These are phyloP conservation scores for Crithidia fasciculata DNA, from an alignment of 208 protist species.

Conservation along the genomic window DNA sequence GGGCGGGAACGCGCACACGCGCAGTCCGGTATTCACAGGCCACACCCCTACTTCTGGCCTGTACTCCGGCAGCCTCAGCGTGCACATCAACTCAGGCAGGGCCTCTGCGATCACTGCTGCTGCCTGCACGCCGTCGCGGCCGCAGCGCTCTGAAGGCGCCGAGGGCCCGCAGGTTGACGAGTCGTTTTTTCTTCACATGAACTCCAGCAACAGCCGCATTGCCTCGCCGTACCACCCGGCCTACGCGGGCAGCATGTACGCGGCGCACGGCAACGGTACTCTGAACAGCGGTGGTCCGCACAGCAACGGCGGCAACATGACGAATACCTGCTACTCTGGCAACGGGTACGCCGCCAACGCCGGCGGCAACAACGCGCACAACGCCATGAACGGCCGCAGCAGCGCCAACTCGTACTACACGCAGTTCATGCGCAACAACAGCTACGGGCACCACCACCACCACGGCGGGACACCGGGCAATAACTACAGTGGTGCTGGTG, in stretches of 20 bases:
- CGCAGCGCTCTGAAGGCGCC: slow-evolving; percentile 27
- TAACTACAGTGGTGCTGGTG: background rate
- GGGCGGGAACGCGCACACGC: slow-evolving; percentile 21
- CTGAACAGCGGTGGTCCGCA: background rate
- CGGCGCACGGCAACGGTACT: background rate
- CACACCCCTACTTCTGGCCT: slow-evolving; percentile 39
- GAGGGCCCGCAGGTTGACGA: slow-evolving; percentile 39
- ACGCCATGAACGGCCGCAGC: slow-evolving; percentile 9
- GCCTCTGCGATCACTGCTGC: slow-evolving; percentile 23
- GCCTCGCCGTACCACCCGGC: slow-evolving; percentile 28
- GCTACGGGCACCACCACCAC: slow-evolving; percentile 22
- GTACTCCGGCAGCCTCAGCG: slow-evolving; percentile 26
- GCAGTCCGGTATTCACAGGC: slow-evolving; percentile 39
- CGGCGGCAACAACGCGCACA: background rate
- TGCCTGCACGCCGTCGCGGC: slow-evolving; percentile 42
- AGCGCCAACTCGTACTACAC: slow-evolving; percentile 27
- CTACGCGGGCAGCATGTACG: slow-evolving; percentile 21
- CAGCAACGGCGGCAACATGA: slow-evolving; percentile 1
- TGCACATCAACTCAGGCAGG: slow-evolving; percentile 35
- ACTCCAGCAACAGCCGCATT: slow-evolving; percentile 37
- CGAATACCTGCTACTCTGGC: background rate
- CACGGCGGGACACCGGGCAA: slow-evolving; percentile 24
- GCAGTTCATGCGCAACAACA: slow-evolving; percentile 31
- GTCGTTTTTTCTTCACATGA: slow-evolving; percentile 36
- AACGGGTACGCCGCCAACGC: background rate